These are phyloP conservation scores for Didymella lethalis DNA, from an alignment of 2,329 filamentous ascomycete genomes.

Conservation along the genomic window DNA sequence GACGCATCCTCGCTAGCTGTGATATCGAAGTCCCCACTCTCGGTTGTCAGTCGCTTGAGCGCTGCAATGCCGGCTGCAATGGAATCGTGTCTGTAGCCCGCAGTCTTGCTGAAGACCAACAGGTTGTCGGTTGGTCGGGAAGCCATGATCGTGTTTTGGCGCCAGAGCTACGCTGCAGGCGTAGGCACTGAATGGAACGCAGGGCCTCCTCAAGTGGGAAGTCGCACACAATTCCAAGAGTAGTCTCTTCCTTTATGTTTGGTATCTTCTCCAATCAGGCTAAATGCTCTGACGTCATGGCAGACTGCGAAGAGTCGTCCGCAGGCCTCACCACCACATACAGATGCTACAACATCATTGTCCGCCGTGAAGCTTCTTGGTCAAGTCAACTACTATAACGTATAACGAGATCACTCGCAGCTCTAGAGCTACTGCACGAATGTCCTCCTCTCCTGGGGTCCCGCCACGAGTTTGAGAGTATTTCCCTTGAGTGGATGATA, in stretches of 20 bases:
- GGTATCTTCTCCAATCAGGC: neutral
- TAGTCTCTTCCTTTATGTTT: neutral
- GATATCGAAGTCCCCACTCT: slow-evolving; percentile 20
- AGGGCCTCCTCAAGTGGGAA: too few relatives aligned
- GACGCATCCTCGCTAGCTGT: slow-evolving; percentile 33
- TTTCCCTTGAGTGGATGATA: too few relatives aligned
- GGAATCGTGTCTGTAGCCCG: slow-evolving; percentile 39
- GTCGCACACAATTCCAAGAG: neutral
- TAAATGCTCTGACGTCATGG: slow-evolving; percentile 12
- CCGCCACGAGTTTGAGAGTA: too few relatives aligned
- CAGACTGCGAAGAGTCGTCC: neutral
- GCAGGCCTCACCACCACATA: too few relatives aligned
- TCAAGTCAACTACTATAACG: too few relatives aligned
- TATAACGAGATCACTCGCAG: too few relatives aligned
- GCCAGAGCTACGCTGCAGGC: too few relatives aligned
- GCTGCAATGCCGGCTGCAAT: slow-evolving; percentile 31
- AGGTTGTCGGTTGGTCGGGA: slow-evolving; percentile 18
- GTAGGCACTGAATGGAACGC: neutral
- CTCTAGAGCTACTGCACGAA: too few relatives aligned
- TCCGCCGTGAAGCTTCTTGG: too few relatives aligned
- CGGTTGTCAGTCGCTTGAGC: slow-evolving; percentile 21
- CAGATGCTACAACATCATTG: too few relatives aligned
- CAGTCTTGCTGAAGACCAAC: slow-evolving; percentile 41
- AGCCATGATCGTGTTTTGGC: slow-evolving; percentile 1
- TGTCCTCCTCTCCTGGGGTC: too few relatives aligned